phyloP scores from a whole-genome alignment of 169 alveolate genomes.

The Plasmodium gaboni region DNA sequence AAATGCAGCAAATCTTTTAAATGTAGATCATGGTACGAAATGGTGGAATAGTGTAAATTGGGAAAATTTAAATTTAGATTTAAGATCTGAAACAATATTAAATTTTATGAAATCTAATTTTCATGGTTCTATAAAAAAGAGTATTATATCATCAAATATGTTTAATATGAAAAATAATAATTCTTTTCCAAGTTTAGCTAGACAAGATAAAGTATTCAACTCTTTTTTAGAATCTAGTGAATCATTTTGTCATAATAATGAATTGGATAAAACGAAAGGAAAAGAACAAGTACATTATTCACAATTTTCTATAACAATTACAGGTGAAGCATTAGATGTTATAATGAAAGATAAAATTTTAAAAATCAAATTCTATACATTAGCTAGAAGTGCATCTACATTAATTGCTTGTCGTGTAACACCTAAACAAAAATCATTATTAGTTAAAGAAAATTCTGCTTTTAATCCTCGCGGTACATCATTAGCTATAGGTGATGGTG shows the following conservation, averaged over 20 bases:
- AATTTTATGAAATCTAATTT: constrained; percentile 65
- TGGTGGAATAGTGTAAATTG: constrained; percentile 77
- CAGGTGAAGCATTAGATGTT: constrained; percentile 86
- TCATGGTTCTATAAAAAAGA: constrained; percentile 23
- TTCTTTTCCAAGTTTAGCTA: constrained; percentile 28
- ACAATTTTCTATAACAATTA: constrained; percentile 83
- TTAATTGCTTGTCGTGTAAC: constrained; percentile 98
- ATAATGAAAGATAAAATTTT: constrained; percentile 77
- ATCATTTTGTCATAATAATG: constrained; percentile 22
- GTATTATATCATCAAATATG: constrained; percentile 22
- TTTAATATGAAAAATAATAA: constrained; percentile 24
- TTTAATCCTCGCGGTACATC: constrained; percentile 85
- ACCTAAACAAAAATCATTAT: constrained; percentile 97
- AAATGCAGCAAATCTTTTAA: constrained; percentile 70
- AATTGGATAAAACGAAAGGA: constrained; percentile 16
- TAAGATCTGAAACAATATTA: constrained; percentile 48
- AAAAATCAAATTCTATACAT: constrained; percentile 80
- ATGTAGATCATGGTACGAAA: constrained; percentile 51
- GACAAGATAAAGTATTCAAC: constrained; percentile 37
- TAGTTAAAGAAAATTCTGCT: constrained; percentile 93
- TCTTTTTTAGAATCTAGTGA: constrained; percentile 61
- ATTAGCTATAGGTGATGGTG: constrained; percentile 98
- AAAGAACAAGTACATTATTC: constrained; percentile 64
- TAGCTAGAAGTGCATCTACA: constrained; percentile 84
- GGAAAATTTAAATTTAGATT: constrained; percentile 66